These are phyloP conservation scores for Choiromyces venosus DNA, from an alignment of 495 filamentous ascomycete genomes.

Conservation along the genomic window DNA sequence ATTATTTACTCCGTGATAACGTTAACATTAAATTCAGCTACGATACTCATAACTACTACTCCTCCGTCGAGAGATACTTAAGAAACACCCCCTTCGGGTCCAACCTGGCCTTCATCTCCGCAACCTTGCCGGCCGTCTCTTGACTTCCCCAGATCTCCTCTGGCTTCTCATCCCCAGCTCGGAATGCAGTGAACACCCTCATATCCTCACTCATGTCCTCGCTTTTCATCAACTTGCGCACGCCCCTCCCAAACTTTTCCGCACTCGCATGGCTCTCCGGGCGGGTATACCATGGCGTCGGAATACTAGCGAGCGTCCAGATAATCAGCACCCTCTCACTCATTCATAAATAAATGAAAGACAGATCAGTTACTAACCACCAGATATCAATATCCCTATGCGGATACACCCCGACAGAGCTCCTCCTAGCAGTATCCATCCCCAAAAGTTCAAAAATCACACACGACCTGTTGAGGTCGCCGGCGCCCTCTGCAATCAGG, in stretches of 20 bases:
- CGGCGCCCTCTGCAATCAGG: not conserved
- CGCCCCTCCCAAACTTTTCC: not conserved
- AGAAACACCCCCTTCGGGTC: not conserved
- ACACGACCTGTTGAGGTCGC: not conserved
- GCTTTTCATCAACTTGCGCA: not conserved
- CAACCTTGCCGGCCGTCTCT: not conserved
- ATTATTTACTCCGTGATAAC: not conserved
- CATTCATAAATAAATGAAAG: not conserved
- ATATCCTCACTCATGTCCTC: not conserved
- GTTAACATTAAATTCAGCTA: not conserved
- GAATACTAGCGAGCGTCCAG: not conserved
- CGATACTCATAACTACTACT: not conserved
- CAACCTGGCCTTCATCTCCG: not conserved
- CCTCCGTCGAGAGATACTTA: not conserved
- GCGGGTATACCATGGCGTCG: not conserved
- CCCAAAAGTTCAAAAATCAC: not conserved
- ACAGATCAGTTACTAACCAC: not conserved
- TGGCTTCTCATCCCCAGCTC: not conserved
- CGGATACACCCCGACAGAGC: not conserved
- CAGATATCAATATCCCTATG: conserved; percentile 1
- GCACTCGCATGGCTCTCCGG: not conserved
- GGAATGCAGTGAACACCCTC: not conserved
- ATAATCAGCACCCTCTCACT: not conserved
- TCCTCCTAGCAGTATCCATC: not conserved
- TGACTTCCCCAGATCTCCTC: not conserved